Evolutionary conservation across 1,284 basidiomycete genomes (phyloP).

Genomic region (Leccinum huronense): DNA sequence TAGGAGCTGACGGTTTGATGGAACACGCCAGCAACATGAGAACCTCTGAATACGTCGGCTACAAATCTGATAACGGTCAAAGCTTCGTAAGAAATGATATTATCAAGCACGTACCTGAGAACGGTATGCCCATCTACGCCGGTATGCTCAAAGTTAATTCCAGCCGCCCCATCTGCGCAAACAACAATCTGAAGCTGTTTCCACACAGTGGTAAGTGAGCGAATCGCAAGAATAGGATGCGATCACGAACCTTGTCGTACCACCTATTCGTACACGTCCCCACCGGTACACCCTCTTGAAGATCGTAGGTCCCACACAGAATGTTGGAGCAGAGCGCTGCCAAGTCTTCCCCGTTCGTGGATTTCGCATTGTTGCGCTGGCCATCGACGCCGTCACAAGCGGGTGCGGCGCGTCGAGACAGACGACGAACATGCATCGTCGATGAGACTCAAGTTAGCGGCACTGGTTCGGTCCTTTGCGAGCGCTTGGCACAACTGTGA

Average conservation of each 20-base stretch:
- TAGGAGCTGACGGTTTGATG: conserved; percentile 91
- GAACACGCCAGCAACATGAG: conserved; percentile 93
- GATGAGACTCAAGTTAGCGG: conserved; percentile 77
- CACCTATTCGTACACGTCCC: conserved; percentile 96
- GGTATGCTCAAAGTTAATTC: conserved; percentile 98
- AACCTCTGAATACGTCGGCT: conserved; percentile 89
- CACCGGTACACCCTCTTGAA: conserved; percentile 80
- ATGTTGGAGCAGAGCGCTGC: conserved; percentile 90
- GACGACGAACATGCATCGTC: conserved; percentile 91
- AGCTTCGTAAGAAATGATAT: background rate
- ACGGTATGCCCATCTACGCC: conserved; percentile 97
- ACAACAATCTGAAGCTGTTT: conserved; percentile 89
- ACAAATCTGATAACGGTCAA: conserved; percentile 50
- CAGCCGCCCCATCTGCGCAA: conserved; percentile 87
- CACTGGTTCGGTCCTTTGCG: conserved; percentile 68
- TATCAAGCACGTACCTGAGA: conserved; percentile 51
- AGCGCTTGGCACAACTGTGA: conserved; percentile 70
- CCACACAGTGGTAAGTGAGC: background rate
- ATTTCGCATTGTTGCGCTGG: background rate
- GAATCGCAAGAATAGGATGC: background rate
- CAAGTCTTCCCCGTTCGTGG: conserved; percentile 43
- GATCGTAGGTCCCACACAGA: conserved; percentile 89
- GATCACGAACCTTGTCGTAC: conserved; percentile 70
- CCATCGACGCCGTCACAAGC: conserved; percentile 28
- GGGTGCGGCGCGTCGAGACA: conserved; percentile 85